These are phyloP conservation scores for Pyronema domesticum DNA, from an alignment of 495 filamentous ascomycete genomes.

Conservation along the genomic window DNA sequence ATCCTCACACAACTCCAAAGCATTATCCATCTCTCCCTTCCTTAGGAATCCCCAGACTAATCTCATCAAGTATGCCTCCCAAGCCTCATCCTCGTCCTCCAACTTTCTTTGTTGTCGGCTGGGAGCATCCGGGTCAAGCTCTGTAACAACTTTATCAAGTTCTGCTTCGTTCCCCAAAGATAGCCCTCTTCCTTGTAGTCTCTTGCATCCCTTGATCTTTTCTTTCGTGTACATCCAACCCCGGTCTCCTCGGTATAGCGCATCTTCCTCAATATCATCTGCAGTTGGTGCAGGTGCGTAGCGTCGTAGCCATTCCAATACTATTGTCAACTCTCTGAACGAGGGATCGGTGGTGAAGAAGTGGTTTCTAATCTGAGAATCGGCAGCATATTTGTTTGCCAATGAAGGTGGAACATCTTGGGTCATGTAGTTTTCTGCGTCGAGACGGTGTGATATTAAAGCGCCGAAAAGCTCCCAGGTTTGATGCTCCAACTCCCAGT, in stretches of 20 bases:
- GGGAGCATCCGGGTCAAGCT: conserved; percentile 81
- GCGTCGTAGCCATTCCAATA: conserved; percentile 68
- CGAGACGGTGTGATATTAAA: conserved; percentile 36
- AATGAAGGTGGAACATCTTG: conserved; percentile 29
- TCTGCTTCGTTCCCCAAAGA: background rate
- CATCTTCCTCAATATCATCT: conserved; percentile 35
- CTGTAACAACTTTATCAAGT: conserved; percentile 43
- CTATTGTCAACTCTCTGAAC: conserved; percentile 50
- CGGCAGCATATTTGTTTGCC: conserved; percentile 30
- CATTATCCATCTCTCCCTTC: conserved; percentile 14
- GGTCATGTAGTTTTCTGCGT: conserved; percentile 5
- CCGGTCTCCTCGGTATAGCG: conserved; percentile 49
- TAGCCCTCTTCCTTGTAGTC: conserved; percentile 30
- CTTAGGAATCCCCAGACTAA: conserved; percentile 16
- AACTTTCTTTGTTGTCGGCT: conserved; percentile 56
- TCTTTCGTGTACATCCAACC: conserved; percentile 86
- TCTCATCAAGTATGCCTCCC: conserved; percentile 39
- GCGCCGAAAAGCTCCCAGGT: conserved; percentile 72
- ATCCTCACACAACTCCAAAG: conserved; percentile 12
- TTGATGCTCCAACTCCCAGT: conserved; percentile 54
- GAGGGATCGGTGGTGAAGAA: conserved; percentile 31
- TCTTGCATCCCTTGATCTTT: conserved; percentile 77
- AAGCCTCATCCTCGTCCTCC: conserved; percentile 63
- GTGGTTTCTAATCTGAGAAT: conserved; percentile 29
- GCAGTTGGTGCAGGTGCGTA: conserved; percentile 55